Conservation (phyloP, 1,139 yeast genomes). For the Candida gigantensis region DNA sequence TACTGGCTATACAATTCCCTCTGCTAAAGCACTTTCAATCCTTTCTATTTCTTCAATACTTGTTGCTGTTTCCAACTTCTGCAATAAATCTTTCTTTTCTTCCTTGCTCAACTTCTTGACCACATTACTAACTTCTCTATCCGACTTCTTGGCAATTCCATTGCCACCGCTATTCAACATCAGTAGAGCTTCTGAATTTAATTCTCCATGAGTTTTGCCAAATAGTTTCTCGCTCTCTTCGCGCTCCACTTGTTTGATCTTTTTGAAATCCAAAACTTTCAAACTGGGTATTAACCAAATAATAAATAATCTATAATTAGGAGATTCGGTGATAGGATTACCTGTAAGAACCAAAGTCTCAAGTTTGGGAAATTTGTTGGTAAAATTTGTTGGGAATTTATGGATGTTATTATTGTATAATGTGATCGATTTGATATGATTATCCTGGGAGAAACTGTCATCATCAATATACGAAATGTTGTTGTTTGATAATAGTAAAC, state of each 20-base stretch:
- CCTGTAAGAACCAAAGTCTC: conserved; percentile 54
- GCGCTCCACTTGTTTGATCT: conserved; percentile 60
- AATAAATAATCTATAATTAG: conserved; percentile 59
- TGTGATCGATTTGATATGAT: conserved; percentile 48
- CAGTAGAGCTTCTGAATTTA: conserved; percentile 15
- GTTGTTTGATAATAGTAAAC: conserved; percentile 61
- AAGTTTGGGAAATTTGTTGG: conserved; percentile 39
- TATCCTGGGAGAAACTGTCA: conserved; percentile 19
- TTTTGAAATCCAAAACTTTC: conserved; percentile 64
- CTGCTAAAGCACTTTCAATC: conserved; percentile 45
- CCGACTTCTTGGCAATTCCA: conserved; percentile 1
- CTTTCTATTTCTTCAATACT: conserved; percentile 74
- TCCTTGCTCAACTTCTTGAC: conserved; percentile 49
- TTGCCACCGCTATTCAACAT: neutral
- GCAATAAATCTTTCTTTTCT: conserved; percentile 53
- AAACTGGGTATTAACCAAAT: conserved; percentile 67
- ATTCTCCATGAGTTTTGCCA: conserved; percentile 30
- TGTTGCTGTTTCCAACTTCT: conserved; percentile 59
- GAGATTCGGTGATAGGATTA: conserved; percentile 58
- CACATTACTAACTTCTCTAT: conserved; percentile 13
- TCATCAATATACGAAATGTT: conserved; percentile 35
- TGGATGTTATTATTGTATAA: conserved; percentile 53
- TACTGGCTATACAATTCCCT: conserved; percentile 12
- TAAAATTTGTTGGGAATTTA: conserved; percentile 26
- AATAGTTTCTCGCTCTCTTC: conserved; percentile 42